Conservation (phyloP, 202 grass and related monocot species). For the Zizania palustris region DNA sequence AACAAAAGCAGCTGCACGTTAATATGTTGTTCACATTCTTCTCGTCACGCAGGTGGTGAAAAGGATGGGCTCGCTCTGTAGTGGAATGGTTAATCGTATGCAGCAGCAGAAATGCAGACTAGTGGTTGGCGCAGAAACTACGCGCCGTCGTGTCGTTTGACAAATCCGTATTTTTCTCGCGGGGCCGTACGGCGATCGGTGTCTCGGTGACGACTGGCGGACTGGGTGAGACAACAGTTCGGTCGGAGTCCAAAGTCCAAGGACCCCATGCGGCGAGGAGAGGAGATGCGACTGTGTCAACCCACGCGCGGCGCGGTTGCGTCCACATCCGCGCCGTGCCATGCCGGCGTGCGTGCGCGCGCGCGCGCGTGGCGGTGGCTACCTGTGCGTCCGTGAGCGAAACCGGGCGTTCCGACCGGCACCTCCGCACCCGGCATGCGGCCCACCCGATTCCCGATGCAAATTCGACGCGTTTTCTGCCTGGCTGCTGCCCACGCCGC, state of each 20-base stretch:
- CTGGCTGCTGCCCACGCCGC: neutral
- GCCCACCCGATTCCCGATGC: neutral
- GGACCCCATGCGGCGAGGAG: neutral
- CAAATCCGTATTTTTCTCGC: neutral
- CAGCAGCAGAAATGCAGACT: too few relatives aligned
- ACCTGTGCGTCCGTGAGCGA: neutral
- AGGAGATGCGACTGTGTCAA: neutral
- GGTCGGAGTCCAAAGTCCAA: slow-evolving; percentile 23
- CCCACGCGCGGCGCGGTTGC: neutral
- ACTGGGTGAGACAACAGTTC: slow-evolving; percentile 10
- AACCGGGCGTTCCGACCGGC: neutral
- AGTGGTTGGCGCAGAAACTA: neutral
- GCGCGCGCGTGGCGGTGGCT: too few relatives aligned
- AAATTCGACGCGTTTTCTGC: neutral
- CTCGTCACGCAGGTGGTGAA: neutral
- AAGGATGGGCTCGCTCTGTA: too few relatives aligned
- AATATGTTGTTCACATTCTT: neutral
- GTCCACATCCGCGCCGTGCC: neutral
- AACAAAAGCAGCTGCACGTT: neutral
- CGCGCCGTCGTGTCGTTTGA: neutral
- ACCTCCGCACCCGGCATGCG: neutral
- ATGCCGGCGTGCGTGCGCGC: neutral
- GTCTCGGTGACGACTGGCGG: neutral
- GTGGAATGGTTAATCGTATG: too few relatives aligned
- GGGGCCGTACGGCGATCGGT: slow-evolving; percentile 3